Evolutionary conservation across 441 rosid species (phyloP).

Genomic region (Iberis amara): DNA sequence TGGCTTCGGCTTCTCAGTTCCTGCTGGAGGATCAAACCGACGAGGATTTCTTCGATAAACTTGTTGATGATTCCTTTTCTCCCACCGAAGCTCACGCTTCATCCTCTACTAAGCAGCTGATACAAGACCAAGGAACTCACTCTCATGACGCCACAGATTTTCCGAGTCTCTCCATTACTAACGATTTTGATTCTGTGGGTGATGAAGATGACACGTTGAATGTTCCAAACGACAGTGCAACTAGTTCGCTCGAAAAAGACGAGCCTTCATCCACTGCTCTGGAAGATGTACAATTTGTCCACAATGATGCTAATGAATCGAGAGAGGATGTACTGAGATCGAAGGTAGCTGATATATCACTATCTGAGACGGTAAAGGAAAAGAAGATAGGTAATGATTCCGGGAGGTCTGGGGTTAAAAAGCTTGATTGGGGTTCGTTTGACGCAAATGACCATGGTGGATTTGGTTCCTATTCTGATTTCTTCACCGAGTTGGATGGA

Average conservation of each 20-base stretch:
- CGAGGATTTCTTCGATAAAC: constrained; percentile 91
- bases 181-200: constrained; percentile 28
- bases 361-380: constrained; percentile 23
- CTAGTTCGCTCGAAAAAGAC: constrained; percentile 7
- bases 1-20: constrained; percentile 79
- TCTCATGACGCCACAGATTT: constrained; percentile 55
- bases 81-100: constrained; percentile 28
- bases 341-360: constrained; percentile 33
- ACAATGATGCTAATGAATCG: constrained; percentile 23
- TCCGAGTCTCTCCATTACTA: constrained; percentile 40
- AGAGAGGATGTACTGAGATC: constrained; percentile 31
- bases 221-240: constrained; percentile 23
- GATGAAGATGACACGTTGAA: constrained; percentile 21
- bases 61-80: constrained; percentile 70
- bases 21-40: constrained; percentile 95
- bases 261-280: constrained; percentile 24
- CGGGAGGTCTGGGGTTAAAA: constrained; percentile 48
- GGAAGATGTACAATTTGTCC: constrained; percentile 22
- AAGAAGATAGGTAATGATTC: constrained; percentile 29
- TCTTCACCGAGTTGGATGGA: constrained; percentile 56
- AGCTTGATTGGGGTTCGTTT: constrained; percentile 88
- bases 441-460: constrained; percentile 46
- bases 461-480: constrained; percentile 45
- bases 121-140: constrained; percentile 39
- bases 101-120: constrained; percentile 20